A percentile compares a stretch with the other conserved stretches of the same genome.
phyloP scores from a whole-genome alignment of 495 filamentous ascomycete genomes.

The Penicillium diatomitis region DNA sequence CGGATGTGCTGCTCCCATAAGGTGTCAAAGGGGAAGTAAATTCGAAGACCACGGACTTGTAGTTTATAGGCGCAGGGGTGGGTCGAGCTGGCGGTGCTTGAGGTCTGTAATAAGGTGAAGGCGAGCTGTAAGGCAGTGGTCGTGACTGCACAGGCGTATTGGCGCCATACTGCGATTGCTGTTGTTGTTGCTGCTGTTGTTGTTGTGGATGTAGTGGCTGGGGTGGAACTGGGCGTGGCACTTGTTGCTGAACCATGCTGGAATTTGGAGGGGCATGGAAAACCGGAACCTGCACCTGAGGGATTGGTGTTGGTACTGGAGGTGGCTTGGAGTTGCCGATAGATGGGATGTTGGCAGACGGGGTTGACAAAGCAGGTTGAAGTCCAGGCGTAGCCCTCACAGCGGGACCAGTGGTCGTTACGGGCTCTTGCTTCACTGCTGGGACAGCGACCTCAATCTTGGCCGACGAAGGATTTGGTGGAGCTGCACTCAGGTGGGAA shows the following conservation, averaged over 20 bases:
- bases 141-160: conserved; percentile 32
- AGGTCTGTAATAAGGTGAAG: conserved; percentile 29
- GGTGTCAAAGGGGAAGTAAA: conserved; percentile 50
- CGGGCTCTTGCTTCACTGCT: conserved; percentile 30
- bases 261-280: conserved; percentile 11
- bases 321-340: conserved; percentile 10
- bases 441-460: conserved; percentile 10
- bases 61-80: conserved; percentile 41
- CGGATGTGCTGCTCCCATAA: conserved; percentile 42
- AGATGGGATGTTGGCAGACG: conserved; percentile 12
- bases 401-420: neutral
- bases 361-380: neutral
- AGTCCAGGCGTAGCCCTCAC: conserved; percentile 10
- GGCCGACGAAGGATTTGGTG: conserved; percentile 1
- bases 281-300: conserved; percentile 18
- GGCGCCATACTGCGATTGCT: conserved; percentile 24
- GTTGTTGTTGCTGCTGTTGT: no score
- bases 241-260: conserved; percentile 11
- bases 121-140: conserved; percentile 26
- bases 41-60: conserved; percentile 72
- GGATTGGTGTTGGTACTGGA: conserved; percentile 4
- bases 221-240: conserved; percentile 21
- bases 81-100: conserved; percentile 13
- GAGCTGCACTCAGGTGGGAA: neutral
- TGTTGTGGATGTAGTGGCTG: conserved; percentile 22